Percentiles rank a stretch among this genome's conserved stretches.
Evolutionary conservation across 2,329 filamentous ascomycete species (phyloP).

Genomic region (Cercospora brassicicola): DNA sequence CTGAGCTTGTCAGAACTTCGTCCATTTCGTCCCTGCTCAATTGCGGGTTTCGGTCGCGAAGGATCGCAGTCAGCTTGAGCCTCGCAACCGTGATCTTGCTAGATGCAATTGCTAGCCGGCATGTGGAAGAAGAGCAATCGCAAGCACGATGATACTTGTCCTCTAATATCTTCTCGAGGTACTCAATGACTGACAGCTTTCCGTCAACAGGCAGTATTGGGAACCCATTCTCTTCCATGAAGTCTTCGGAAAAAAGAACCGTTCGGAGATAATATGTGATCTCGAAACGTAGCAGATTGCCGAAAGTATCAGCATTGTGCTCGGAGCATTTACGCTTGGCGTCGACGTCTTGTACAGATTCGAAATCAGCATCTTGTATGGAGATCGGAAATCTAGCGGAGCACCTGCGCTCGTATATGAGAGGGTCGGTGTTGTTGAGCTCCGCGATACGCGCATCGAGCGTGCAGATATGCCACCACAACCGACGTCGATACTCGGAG

Average conservation of each 20-base stretch:
- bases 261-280: conserved; percentile 29
- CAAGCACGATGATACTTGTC: conserved; percentile 27
- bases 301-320: conserved; percentile 24
- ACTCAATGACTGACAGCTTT: conserved; percentile 27
- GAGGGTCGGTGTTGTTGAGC: conserved; percentile 22
- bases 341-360: conserved; percentile 17
- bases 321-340: conserved; percentile 12
- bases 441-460: conserved; percentile 26
- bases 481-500: conserved; percentile 24
- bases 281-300: conserved; percentile 23
- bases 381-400: conserved; percentile 21
- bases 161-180: conserved; percentile 22
- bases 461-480: conserved; percentile 31
- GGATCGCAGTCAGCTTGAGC: conserved; percentile 19
- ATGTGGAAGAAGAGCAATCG: conserved; percentile 17
- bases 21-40: conserved; percentile 15
- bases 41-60: conserved; percentile 11
- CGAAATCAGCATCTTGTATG: conserved; percentile 18
- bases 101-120: conserved; percentile 21
- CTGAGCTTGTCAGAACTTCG: conserved; percentile 21
- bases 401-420: conserved; percentile 27
- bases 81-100: conserved; percentile 23
- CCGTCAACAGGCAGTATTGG: conserved; percentile 24
- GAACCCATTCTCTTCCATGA: conserved; percentile 25
- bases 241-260: conserved; percentile 26